Percentiles rank a stretch among this genome's conserved stretches.
phyloP scores from a whole-genome alignment of 495 filamentous ascomycete species.

The Xylaria longipes region DNA sequence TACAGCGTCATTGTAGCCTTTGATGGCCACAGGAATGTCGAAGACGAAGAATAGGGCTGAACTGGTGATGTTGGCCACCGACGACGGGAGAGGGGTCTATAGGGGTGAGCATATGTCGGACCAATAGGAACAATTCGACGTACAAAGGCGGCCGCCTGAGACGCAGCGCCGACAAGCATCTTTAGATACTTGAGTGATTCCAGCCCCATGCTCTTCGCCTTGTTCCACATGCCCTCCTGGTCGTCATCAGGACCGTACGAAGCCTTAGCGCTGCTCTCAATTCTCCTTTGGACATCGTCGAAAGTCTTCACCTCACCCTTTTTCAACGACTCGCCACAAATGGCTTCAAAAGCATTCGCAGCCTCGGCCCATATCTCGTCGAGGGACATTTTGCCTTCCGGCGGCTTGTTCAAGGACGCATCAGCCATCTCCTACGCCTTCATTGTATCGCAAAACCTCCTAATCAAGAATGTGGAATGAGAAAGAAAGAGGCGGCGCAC shows the following conservation, averaged over 20 bases:
- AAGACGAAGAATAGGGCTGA: conserved; percentile 28
- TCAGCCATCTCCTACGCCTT: background rate
- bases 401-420: background rate
- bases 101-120: background rate
- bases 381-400: conserved; percentile 2
- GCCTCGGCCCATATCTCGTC: conserved; percentile 25
- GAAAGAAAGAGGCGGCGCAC: background rate
- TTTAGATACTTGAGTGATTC: conserved; percentile 22
- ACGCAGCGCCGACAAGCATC: conserved; percentile 26
- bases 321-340: conserved; percentile 25
- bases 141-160: conserved; percentile 24
- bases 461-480: background rate
- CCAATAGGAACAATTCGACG: background rate
- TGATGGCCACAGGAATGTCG: conserved; percentile 26
- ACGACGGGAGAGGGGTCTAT: conserved; percentile 19
- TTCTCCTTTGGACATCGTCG: conserved; percentile 23
- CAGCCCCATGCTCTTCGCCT: conserved; percentile 28
- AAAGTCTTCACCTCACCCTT: conserved; percentile 25
- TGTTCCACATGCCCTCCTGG: conserved; percentile 19
- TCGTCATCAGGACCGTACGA: background rate
- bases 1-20: conserved; percentile 27
- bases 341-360: conserved; percentile 19
- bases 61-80: conserved; percentile 21
- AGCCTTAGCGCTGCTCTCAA: conserved; percentile 7
- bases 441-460: background rate